These are phyloP conservation scores for Eurotiales sp. DNA, from an alignment of 2,329 filamentous ascomycete species.

Conservation along the genomic window DNA sequence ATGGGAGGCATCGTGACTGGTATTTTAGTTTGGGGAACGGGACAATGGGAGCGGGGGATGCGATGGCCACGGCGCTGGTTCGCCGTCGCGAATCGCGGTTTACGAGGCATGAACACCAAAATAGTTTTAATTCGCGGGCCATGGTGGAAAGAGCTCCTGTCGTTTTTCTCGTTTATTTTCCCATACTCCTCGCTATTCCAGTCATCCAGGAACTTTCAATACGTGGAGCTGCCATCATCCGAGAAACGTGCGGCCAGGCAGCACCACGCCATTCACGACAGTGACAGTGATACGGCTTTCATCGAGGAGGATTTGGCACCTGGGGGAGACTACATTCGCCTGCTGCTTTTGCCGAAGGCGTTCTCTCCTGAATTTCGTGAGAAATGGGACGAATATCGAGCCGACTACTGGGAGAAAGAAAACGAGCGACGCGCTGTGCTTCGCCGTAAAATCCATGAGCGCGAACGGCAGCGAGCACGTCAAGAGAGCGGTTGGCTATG, in stretches of 20 bases:
- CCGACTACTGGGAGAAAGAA: conserved; percentile 95
- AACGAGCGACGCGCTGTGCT: conserved; percentile 81
- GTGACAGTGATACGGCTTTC: conserved; percentile 59
- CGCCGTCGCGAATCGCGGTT: conserved; percentile 78
- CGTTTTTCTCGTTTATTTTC: conserved; percentile 70
- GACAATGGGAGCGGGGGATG: conserved; percentile 93
- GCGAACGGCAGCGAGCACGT: conserved; percentile 64
- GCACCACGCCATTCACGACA: conserved; percentile 44
- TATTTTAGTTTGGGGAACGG: conserved; percentile 86
- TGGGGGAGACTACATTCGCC: conserved; percentile 86
- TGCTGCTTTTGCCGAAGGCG: conserved; percentile 86
- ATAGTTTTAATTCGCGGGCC: conserved; percentile 81
- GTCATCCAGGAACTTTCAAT: conserved; percentile 66
- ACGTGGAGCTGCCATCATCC: conserved; percentile 59
- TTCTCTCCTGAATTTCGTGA: conserved; percentile 93
- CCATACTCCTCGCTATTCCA: conserved; percentile 71
- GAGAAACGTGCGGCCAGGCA: conserved; percentile 38
- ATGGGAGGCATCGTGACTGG: conserved; percentile 86
- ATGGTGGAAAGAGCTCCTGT: conserved; percentile 74
- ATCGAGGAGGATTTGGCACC: conserved; percentile 87
- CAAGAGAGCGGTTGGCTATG: conserved; percentile 72
- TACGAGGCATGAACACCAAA: conserved; percentile 93
- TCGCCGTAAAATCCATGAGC: conserved; percentile 64
- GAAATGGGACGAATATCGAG: conserved; percentile 92
- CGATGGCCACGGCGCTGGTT: conserved; percentile 93